Evolutionary conservation across 306 rosid genomes (phyloP), one percentile per base, ranked within the genome.

Genomic region (Purshia tridentata): DNA sequence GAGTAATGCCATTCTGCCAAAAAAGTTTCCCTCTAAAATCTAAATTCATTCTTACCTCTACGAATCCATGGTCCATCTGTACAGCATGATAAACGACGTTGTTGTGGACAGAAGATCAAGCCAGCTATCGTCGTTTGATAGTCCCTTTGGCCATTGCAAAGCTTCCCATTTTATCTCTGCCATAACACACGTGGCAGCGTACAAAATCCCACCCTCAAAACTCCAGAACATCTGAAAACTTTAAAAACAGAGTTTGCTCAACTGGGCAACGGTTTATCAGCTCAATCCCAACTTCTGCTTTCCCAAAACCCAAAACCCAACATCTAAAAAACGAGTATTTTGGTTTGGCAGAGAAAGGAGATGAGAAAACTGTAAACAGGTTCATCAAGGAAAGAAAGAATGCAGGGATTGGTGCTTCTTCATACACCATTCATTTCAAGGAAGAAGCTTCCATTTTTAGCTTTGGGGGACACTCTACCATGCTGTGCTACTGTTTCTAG

Each of bases 381-480:
- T 2, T 29, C 35, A 29, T 29, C 35, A 58, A 58, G 4, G 4
- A 12, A 55, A 57, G 18, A 61, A 71, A 77, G 13, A 67, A 93
- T 93, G 99, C 83, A 81, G 74, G 92, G 90, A 13, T 82, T 91
- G 74, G 86, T 83, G 79, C 75, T 80, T 85, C 73, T 77, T 83
- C 88, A 65, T 8, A 61, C 86, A 55, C 90, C 87, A 42, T 74
- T 82, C 74, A 50, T 88, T 83, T 76, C 96, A 48, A 88, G 86
- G 81, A 91, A 69, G 67, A 81, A 91, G 78, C 88, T 89, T 83
- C 92, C 95, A 69, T 78, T 81, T 75, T 79, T 87, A 62, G 81
- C 84, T 57, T 76, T 79, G 67, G 80, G 83, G 14, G 91, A 83
- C 63, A 41, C 91, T 60, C 76, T 88, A 65, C 92, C 96, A 15